Conservation (phyloP, 495 filamentous ascomycete genomes). For the Penicillium coffeae region DNA sequence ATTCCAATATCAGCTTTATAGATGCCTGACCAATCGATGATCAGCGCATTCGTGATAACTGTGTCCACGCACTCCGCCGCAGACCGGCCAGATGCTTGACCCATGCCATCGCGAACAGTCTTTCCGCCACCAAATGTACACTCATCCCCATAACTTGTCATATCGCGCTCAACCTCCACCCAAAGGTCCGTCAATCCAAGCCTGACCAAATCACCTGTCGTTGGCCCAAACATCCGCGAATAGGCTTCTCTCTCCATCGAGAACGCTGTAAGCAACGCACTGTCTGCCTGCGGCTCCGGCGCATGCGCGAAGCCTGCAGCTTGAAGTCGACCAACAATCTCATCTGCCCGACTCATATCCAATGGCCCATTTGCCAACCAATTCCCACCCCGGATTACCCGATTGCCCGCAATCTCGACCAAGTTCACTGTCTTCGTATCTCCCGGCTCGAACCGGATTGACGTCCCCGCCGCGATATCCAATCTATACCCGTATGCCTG, state of each 20-base stretch:
- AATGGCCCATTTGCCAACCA: slow-evolving; percentile 68
- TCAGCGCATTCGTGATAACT: slow-evolving; percentile 87
- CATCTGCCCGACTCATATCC: slow-evolving; percentile 55
- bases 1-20: slow-evolving; percentile 98
- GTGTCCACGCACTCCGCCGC: slow-evolving; percentile 75
- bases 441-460: slow-evolving; percentile 91
- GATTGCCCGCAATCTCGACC: slow-evolving; percentile 82
- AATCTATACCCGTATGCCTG: slow-evolving; percentile 81
- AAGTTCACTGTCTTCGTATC: slow-evolving; percentile 90
- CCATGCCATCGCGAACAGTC: slow-evolving; percentile 94
- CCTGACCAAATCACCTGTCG: slow-evolving; percentile 76
- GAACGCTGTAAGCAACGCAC: slow-evolving; percentile 51
- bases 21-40: slow-evolving; percentile 90
- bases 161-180: slow-evolving; percentile 87
- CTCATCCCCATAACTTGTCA: slow-evolving; percentile 85
- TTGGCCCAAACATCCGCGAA: slow-evolving; percentile 87
- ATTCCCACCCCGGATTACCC: slow-evolving; percentile 85
- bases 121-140: slow-evolving; percentile 96
- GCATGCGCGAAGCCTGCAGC: slow-evolving; percentile 73
- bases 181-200: slow-evolving; percentile 85
- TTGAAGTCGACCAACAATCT: slow-evolving; percentile 63
- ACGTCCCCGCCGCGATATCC: slow-evolving; percentile 89
- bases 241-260: slow-evolving; percentile 78
- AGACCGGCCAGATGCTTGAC: slow-evolving; percentile 74
- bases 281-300: slow-evolving; percentile 58